Evolutionary conservation across 768 basidiomycete genomes (phyloP), one percentile per base, ranked within the genome.

Genomic region (Floccularia luteovirens): DNA sequence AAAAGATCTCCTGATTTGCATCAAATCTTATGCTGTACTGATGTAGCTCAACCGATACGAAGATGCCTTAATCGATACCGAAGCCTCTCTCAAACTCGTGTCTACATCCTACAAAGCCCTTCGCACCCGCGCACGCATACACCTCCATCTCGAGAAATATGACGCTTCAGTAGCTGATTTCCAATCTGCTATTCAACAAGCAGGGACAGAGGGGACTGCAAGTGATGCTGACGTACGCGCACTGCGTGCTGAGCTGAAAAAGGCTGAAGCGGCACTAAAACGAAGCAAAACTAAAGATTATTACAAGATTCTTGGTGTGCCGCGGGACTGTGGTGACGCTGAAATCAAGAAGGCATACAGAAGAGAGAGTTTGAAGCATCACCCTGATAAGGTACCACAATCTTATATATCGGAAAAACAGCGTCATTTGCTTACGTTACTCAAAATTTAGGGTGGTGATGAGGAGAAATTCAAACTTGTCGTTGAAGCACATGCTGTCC

Each of bases 381-480:
- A 89, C 60, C 86, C 86, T 34, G 87, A 90, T 59, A 90, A 90
- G 74, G 82, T 82, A 14, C 61, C 31, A 10, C 2, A 46, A 24
- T 3, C 35, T 49, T 45, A 49, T 38, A 46, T 40, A 43, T 39
- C 47, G 13, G 22, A 31, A 34, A 16, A 24, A 20, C 22, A 13
- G 12, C 38, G 17, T 41, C 25, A 5, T 16, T 21, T 36, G 31
- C 24, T 19, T 28, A 23, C 5, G 20, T 30, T 31, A 12, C 34
- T 13, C 24, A n/a, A 24, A 54, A 24, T 45, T 44, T 44, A 89
- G 81, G 91, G 93, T 20, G 93, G 93, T 21, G 89, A 91, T 55
- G 92, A 94, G 51, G 94, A 96, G 55, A 86, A 89, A 50, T 98
- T 98, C 76, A 96, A 97, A 60, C 72, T 90, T 16, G 81, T 90